phyloP scores from a whole-genome alignment of 2,329 filamentous ascomycete genomes.

The Cryphonectria carpinicola region DNA sequence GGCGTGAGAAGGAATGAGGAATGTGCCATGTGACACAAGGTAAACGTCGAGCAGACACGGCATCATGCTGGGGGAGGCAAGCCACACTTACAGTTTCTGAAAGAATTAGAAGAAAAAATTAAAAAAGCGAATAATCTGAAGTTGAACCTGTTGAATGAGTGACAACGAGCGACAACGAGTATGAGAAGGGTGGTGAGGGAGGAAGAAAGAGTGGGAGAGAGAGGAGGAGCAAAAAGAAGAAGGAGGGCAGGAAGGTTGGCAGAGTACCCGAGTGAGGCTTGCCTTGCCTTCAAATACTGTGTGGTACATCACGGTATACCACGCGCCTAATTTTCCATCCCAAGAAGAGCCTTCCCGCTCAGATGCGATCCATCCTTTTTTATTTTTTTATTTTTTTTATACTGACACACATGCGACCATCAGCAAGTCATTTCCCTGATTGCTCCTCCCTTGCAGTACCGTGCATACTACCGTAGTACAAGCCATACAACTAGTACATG shows the following conservation, averaged over 20 bases:
- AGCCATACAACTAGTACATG: background rate
- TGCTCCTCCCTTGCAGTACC: background rate
- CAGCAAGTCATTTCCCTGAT: background rate
- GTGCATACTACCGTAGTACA: background rate
- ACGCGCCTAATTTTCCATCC: background rate
- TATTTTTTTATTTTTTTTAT: no score
- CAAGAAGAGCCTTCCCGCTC: background rate
- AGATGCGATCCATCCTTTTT: background rate
- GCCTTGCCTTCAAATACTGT: constrained; percentile 23
- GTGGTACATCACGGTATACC: constrained; percentile 4
- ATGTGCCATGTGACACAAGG: constrained; percentile 8
- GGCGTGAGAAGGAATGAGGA: constrained; percentile 3
- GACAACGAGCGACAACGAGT: constrained; percentile 21
- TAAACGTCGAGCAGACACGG: constrained; percentile 5
- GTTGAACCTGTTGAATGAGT: constrained; percentile 19
- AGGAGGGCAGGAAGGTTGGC: background rate
- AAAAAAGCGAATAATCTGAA: background rate
- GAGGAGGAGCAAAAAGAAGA: background rate
- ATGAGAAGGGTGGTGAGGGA: background rate
- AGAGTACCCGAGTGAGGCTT: constrained; percentile 4
- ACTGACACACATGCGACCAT: background rate
- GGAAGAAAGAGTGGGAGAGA: background rate
- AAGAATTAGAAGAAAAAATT: constrained; percentile 12
- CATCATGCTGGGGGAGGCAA: background rate
- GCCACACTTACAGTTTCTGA: constrained; percentile 16